A percentile compares a stretch with the other conserved stretches of the same genome.
Evolutionary conservation across 2,329 filamentous ascomycete species (phyloP).

Genomic region (Fusarium clavum): DNA sequence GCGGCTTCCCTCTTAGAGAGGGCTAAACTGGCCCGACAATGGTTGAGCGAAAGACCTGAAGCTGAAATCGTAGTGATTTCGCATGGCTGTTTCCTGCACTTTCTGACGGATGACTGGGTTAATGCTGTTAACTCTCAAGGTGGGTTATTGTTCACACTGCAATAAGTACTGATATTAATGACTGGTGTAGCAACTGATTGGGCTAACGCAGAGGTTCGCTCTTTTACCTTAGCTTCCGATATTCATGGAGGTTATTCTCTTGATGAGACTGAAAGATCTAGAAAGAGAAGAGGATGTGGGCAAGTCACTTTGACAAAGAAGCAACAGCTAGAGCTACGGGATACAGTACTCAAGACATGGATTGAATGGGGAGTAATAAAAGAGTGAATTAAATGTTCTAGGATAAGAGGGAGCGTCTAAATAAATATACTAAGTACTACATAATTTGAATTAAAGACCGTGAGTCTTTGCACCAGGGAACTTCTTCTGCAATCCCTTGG

Average conservation of each 20-base stretch:
- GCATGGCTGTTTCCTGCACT: conserved; percentile 6
- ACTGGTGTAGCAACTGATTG: background rate
- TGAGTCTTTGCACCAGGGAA: conserved; percentile 13
- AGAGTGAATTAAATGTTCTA: no score
- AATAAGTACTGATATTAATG: fast-evolving
- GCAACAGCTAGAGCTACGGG: background rate
- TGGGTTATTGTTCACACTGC: background rate
- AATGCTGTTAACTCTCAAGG: background rate
- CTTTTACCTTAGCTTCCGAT: background rate
- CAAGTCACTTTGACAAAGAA: background rate
- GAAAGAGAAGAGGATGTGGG: background rate
- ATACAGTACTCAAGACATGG: background rate
- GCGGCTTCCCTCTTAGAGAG: fast-evolving
- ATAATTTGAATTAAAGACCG: background rate
- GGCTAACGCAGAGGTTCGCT: conserved; percentile 4
- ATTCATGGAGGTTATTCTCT: fast-evolving
- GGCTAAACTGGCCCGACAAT: background rate
- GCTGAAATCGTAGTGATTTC: conserved; percentile 1
- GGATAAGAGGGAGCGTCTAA: no score
- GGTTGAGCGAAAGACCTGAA: conserved; percentile 1
- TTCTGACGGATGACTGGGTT: background rate
- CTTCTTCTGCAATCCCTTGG: background rate
- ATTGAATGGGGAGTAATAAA: background rate
- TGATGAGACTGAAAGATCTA: background rate
- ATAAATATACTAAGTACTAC: background rate